These are phyloP conservation scores for Massarina eburnea DNA, from an alignment of 2,329 filamentous ascomycete species.

Conservation along the genomic window DNA sequence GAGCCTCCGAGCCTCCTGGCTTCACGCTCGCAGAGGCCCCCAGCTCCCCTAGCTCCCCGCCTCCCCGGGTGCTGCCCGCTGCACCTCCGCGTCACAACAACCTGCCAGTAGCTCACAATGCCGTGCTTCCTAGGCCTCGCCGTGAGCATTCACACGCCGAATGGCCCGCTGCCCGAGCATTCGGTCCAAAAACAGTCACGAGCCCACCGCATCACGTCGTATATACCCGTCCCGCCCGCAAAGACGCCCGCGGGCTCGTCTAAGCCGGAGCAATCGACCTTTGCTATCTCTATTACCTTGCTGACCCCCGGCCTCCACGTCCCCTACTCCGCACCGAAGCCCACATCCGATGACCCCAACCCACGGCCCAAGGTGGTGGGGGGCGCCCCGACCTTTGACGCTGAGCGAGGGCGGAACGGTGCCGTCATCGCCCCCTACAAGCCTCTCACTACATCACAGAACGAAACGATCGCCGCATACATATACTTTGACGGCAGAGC, in stretches of 20 bases:
- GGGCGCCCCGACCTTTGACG: conserved; percentile 59
- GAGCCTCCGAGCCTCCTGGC: background rate
- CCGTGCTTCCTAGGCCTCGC: conserved; percentile 99
- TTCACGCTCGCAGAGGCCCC: conserved; percentile 22
- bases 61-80: conserved; percentile 17
- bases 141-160: conserved; percentile 83
- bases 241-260: conserved; percentile 67
- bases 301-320: conserved; percentile 86
- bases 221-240: conserved; percentile 92
- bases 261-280: conserved; percentile 89
- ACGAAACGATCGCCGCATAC: conserved; percentile 97
- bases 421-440: conserved; percentile 78
- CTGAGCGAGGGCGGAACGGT: conserved; percentile 53
- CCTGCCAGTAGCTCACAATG: conserved; percentile 53
- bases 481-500: conserved; percentile 96
- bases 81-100: conserved; percentile 14
- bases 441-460: conserved; percentile 86
- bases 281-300: conserved; percentile 96
- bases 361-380: conserved; percentile 83
- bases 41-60: conserved; percentile 16
- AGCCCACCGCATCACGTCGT: conserved; percentile 89
- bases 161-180: conserved; percentile 82
- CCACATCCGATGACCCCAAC: conserved; percentile 72
- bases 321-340: conserved; percentile 87
- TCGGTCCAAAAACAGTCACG: conserved; percentile 93